These are phyloP conservation scores for Sphagnum fallax DNA, from an alignment of 228 moss, liverwort and hornwort genomes.

Conservation along the genomic window DNA sequence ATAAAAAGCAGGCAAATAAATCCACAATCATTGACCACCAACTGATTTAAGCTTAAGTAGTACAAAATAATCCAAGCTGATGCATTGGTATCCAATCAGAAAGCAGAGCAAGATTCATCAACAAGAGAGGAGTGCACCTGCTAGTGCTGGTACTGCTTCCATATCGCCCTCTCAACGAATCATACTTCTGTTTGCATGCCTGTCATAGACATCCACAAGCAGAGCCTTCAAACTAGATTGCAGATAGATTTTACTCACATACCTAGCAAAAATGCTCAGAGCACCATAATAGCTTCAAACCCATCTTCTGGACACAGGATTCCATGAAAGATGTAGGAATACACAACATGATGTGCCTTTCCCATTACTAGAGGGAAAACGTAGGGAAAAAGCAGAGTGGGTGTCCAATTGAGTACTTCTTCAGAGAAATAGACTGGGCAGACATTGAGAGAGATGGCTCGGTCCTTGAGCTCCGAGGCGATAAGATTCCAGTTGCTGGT, in stretches of 20 bases:
- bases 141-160: constrained; percentile 39
- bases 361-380: neutral
- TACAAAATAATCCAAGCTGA: neutral
- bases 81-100: neutral
- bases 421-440: constrained; percentile 56
- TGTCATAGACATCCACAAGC: constrained; percentile 3
- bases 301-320: too few relatives aligned
- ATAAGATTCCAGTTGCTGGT: constrained; percentile 56
- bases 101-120: neutral
- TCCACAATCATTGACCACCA: neutral
- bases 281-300: too few relatives aligned
- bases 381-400: neutral
- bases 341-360: too few relatives aligned
- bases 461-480: constrained; percentile 61
- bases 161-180: constrained; percentile 43
- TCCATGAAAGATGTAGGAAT: too few relatives aligned
- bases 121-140: constrained; percentile 13
- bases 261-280: neutral
- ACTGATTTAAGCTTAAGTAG: neutral
- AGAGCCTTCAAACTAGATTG: neutral
- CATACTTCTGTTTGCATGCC: constrained; percentile 62
- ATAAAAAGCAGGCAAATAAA: neutral
- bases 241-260: neutral
- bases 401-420: constrained; percentile 18
- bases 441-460: constrained; percentile 49